Evolutionary conservation across 1,284 basidiomycete species (phyloP).

Genomic region (Pseudozyma sp.): DNA sequence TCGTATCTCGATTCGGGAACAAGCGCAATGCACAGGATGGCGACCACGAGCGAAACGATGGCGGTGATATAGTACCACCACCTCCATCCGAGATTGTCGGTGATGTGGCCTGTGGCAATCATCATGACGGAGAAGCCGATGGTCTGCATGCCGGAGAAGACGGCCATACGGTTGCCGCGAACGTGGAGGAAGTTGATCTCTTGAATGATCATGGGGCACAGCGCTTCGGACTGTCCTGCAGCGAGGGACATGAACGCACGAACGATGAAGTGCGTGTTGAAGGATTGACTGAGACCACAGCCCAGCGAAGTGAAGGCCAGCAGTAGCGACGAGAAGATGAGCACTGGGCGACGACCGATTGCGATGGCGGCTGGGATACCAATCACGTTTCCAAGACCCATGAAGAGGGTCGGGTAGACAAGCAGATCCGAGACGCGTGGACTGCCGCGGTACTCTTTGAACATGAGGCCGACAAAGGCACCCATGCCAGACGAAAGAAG

Average conservation of each 20-base stretch:
- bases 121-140: constrained; percentile 5
- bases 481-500: constrained; percentile 10
- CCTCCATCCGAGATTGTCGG: constrained; percentile 2
- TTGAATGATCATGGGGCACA: constrained; percentile 8
- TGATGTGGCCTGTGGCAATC: constrained; percentile 13
- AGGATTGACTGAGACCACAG: constrained; percentile 6
- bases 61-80: constrained; percentile 10
- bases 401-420: constrained; percentile 10
- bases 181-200: constrained; percentile 14
- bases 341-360: constrained; percentile 8
- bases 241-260: constrained; percentile 10
- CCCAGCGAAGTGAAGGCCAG: constrained; percentile 11
- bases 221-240: constrained; percentile 8
- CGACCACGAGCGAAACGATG: constrained; percentile 7
- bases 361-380: constrained; percentile 5
- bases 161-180: constrained; percentile 9
- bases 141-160: constrained; percentile 10
- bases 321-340: constrained; percentile 9
- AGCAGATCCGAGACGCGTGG: constrained; percentile 2
- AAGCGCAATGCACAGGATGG: neutral
- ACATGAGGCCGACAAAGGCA: constrained; percentile 5
- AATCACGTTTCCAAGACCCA: constrained; percentile 9
- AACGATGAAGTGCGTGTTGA: constrained; percentile 5
- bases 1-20: constrained; percentile 8
- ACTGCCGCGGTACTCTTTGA: constrained; percentile 1